Percentiles rank a stretch among this genome's conserved stretches.
Evolutionary conservation across 192 early-diverging fungal species (phyloP).

Genomic region (Coemansia sp.): DNA sequence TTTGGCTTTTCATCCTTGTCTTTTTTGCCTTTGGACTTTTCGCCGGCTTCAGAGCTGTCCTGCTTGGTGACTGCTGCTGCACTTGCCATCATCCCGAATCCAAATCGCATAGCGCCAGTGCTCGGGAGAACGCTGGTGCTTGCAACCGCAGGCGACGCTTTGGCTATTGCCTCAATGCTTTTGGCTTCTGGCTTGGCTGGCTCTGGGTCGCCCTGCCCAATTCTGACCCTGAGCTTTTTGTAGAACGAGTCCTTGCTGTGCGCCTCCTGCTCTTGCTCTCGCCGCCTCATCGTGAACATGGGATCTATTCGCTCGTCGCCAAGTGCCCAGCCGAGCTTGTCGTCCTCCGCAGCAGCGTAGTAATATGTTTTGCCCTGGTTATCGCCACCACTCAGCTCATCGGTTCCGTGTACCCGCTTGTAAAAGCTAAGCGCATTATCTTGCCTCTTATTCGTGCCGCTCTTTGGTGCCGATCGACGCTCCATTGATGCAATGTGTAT

Average conservation of each 20-base stretch:
- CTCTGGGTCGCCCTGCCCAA: not conserved
- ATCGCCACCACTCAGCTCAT: not conserved
- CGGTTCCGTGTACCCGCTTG: constrained; percentile 30
- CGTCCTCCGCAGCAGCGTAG: constrained; percentile 37
- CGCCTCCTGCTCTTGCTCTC: constrained; percentile 26
- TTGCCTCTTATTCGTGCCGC: constrained; percentile 9
- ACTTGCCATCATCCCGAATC: constrained; percentile 44
- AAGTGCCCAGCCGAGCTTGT: constrained; percentile 34
- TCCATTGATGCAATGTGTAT: not conserved
- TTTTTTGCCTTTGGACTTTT: not conserved
- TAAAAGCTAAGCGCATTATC: constrained; percentile 15
- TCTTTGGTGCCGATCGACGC: not conserved
- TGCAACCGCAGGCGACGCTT: not conserved
- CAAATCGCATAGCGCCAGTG: constrained; percentile 23
- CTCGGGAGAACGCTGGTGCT: not conserved
- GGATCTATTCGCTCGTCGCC: constrained; percentile 31
- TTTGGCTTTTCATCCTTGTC: not conserved
- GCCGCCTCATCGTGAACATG: constrained; percentile 46
- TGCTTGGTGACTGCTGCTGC: not conserved
- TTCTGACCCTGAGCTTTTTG: constrained; percentile 30
- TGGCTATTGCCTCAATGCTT: not conserved
- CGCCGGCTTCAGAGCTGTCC: no score
- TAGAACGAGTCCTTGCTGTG: constrained; percentile 36
- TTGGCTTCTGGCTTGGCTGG: not conserved
- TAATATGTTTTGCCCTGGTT: not conserved